These are phyloP conservation scores for Coelastrella sp. DNA, from an alignment of 139 green algal species.

Conservation along the genomic window DNA sequence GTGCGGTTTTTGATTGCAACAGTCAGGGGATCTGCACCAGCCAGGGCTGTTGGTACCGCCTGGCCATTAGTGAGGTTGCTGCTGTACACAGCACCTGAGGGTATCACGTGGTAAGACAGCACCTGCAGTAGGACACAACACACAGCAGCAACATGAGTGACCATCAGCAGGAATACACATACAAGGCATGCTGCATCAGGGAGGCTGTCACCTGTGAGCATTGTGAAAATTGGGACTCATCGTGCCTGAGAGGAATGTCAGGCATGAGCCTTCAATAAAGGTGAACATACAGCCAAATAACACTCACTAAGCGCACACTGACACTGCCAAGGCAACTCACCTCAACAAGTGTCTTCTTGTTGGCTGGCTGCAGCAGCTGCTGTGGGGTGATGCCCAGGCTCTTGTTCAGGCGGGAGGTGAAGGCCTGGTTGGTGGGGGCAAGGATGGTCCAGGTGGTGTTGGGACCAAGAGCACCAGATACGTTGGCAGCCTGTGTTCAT, in stretches of 20 bases:
- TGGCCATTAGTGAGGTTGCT: background rate
- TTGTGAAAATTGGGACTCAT: background rate
- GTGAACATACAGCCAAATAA: background rate
- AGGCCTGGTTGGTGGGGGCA: slow-evolving; percentile 11
- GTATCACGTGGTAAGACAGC: slow-evolving; percentile 42
- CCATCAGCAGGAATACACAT: slow-evolving; percentile 3
- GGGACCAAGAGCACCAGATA: background rate
- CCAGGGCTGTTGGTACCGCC: slow-evolving; percentile 11
- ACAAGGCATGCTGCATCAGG: background rate
- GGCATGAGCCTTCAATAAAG: background rate
- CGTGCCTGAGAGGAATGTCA: background rate
- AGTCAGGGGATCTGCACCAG: background rate
- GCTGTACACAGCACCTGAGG: slow-evolving; percentile 26
- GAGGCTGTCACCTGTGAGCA: background rate
- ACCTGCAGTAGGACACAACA: background rate
- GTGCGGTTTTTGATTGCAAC: background rate
- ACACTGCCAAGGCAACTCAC: background rate
- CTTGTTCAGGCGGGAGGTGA: slow-evolving; percentile 14
- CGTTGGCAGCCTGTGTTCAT: background rate
- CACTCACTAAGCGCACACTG: too few relatives aligned
- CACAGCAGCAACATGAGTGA: background rate
- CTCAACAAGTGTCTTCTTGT: slow-evolving; percentile 22
- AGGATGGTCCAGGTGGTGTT: slow-evolving; percentile 36
- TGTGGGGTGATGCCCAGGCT: slow-evolving; percentile 27
- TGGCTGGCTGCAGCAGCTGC: slow-evolving; percentile 28